Base-by-base conservation (phyloP, 805 yeast genomes). In the Kodamaea kakaduensis region DNA sequence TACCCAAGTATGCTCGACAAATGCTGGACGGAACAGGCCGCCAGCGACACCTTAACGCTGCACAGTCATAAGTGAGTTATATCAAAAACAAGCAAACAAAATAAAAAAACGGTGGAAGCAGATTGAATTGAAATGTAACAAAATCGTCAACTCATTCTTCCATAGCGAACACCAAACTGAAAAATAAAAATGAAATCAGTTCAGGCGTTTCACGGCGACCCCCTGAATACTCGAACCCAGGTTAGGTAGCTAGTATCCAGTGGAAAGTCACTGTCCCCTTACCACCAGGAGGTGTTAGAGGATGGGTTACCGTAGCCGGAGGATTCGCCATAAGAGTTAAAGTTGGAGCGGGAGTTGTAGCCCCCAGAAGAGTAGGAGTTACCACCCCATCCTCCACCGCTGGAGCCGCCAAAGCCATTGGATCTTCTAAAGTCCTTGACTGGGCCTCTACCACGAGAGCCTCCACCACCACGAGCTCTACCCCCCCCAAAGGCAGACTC, bases 401-500 rank as follows among this genome's bases (percentile, higher is more conserved):
- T 40, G 23, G 55, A 52, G 25, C 52, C 47, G 32, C 35, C 39
- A 34, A 50, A 44, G 25, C 54, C 51, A 39, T 48, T 34, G 50
- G 52, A 54, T 62, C 73, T 73, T 70, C 79, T 72, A 64, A 61
- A 71, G 53, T 73, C 79, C 60, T 75, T 67, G 50, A 78, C 69
- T 47, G 80, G 69, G 37, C 70, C 63, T 43, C 79, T 68, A 45
- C 78, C 71, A 43, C 78, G 62, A 20, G 45, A 27, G 22, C 58
- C 57, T 25, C 67, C 61, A n/a, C 53, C 50, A 23, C 59, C 50
- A 27, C 52, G 47, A 6, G 17, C 20, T 18, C 36, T 19, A 42
- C 75, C 73, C 43, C 68, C 67, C 39, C 77, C 75, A 51, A 69
- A 68, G 32, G 78, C 61, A 38, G 75, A 64, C 70, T 88, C 97